These are phyloP conservation scores for Fusarium proliferatum DNA, from an alignment of 2,329 filamentous ascomycete genomes.

Conservation along the genomic window DNA sequence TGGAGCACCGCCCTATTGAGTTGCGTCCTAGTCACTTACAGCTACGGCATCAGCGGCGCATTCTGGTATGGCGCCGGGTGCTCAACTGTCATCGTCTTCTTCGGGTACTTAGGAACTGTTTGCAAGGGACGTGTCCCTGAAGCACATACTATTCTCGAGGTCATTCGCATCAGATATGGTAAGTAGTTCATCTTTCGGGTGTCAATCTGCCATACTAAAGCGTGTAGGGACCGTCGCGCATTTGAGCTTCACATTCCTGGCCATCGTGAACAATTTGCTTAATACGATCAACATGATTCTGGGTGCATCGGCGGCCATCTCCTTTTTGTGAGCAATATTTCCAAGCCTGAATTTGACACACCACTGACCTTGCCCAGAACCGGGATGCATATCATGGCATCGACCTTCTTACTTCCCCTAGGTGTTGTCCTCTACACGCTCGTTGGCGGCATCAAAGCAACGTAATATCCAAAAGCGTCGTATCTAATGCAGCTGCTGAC, in stretches of 20 bases:
- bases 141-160: background rate
- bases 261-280: background rate
- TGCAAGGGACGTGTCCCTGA: background rate
- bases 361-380: fast-evolving
- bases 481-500: fast-evolving
- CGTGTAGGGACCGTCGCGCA: background rate
- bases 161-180: background rate
- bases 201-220: background rate
- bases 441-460: background rate
- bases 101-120: background rate
- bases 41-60: background rate
- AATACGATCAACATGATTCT: background rate
- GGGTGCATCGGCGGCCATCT: background rate
- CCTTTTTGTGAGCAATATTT: too few relatives aligned
- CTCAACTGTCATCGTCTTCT: background rate
- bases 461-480: background rate
- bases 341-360: too few relatives aligned
- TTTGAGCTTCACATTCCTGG: background rate
- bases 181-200: fast-evolving
- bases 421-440: background rate
- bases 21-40: background rate
- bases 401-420: background rate
- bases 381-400: background rate
- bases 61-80: background rate
- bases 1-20: background rate